Evolutionary conservation across 148 eudicot species (phyloP), one percentile per base, ranked within the genome.

Genomic region (Persicaria maculosa): DNA sequence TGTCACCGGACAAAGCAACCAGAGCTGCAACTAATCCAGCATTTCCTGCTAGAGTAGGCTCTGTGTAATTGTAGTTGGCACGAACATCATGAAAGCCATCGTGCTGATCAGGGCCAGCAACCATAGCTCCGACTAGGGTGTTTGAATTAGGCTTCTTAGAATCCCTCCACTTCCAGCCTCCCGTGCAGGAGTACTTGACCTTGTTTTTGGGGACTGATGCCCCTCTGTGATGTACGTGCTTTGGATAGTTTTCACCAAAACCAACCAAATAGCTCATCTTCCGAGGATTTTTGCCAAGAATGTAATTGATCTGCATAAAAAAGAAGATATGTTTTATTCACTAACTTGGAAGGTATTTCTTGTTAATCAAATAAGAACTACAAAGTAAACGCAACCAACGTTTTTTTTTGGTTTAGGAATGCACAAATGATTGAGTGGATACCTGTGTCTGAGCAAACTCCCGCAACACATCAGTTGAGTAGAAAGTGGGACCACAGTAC

Each of bases 121-220:
- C 97, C 97, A 93, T 90, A 68, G 97, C 97, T 72, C 97, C 97
- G 0, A 86, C 75, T 47, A 93, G n/a, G 7, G 85, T 86, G 78
- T 90, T 88, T 6, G 97, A 93, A 75, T 92, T 90, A 9, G 90
- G 81, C 78, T 90, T 92, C 55, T 79, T 77, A 40, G 84, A 70
- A 75, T 93, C 97, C 81, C 97, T 88, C 93, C 91, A 92, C 52
- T 87, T 90, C 91, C 93, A 92, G 12, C 97, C 96, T 71, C 97
- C 97, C 78, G 87, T 88, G 81, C 97, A 93, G 82, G 81, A 88
- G 59, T 90, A 90, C 83, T 83, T 93, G 73, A 90, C 73, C 83
- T 88, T 90, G 84, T 90, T 88, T 80, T 90, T 93, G 7, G 97
- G 97, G 54, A 90, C 88, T 6, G 97, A 93, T 52, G 96, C 97